Evolutionary conservation across 2,329 filamentous ascomycete genomes (phyloP), one percentile per base, ranked within the genome.

Genomic region (Neobulgaria alba): DNA sequence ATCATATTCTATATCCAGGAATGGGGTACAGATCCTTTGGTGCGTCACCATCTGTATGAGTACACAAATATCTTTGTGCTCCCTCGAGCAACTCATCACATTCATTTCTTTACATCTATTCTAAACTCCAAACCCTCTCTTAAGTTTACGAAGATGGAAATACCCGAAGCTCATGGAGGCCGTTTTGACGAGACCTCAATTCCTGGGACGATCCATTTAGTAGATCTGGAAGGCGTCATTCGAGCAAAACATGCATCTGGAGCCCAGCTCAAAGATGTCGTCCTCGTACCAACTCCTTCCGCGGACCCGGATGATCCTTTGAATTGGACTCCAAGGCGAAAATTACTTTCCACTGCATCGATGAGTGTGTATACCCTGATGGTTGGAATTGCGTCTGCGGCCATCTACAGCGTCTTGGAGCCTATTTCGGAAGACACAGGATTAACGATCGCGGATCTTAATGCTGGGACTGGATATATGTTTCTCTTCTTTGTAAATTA

Each of bases 401-500:
- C 67, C 7, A 65, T 70, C n/a, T 73, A 73, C 49, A 67, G 64
- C 5, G 66, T 73, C 5, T 57, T 73, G 7, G 64, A 64, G 4
- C 65, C 66, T 9, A 68, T 74, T 29, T 63, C 63, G 5, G 54
- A 62, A 33, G 65, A 67, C n/a, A 69, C 67, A 1, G 67, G 64
- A 3, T 56, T 74, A 26, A 65, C 63, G 0, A 52, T 69, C 2
- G 57, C 55, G 3, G 60, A 66, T 26, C 53, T 73, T 14, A 69
- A 70, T 43, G 60, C 65, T 36, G 71, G 70, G 5, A 72, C 66
- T 10, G 71, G 71, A 2, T 65, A 67, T 37, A 70, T 72, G 67
- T 73, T 73, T 47, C 52, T 73, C 20, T 61, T 52, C n/a, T 50
- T 50, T 30, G 40, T 41, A 36, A 38, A 23, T 38, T n/a, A 8